A percentile compares a stretch with the other conserved stretches of the same genome.
Evolutionary conservation across 148 eudicot species (phyloP).

Genomic region (Rheum nobile): DNA sequence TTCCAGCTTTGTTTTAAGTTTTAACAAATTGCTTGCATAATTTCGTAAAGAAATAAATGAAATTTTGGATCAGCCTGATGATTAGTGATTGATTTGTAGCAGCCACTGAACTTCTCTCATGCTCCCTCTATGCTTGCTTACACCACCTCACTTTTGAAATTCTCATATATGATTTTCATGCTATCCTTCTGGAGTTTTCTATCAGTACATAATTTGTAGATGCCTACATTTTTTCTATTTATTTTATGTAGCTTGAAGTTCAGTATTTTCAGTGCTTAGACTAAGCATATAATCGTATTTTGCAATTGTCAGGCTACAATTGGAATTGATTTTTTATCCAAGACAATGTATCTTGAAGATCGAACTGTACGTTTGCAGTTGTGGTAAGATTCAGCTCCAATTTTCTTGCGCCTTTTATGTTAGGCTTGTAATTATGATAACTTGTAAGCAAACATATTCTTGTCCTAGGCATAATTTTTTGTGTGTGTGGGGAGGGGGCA

Average conservation of each 20-base stretch:
- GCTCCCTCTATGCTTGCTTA: neutral
- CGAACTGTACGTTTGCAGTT: constrained; percentile 42
- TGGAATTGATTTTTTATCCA: constrained; percentile 39
- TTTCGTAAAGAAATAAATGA: too few species aligned
- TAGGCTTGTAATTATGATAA: neutral
- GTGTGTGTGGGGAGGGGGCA: neutral
- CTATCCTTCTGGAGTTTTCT: neutral
- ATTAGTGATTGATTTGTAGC: neutral
- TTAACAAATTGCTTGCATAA: neutral
- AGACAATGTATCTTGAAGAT: constrained; percentile 48
- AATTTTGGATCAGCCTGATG: neutral
- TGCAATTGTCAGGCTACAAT: constrained; percentile 31
- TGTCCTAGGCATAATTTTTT: neutral
- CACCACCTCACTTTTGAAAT: neutral
- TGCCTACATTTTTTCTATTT: neutral
- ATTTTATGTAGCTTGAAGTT: neutral
- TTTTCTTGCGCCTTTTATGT: neutral
- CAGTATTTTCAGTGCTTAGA: neutral
- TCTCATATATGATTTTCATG: neutral
- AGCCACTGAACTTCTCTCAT: neutral
- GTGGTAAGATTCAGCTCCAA: constrained; percentile 18
- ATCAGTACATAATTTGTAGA: neutral
- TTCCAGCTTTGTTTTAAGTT: too few species aligned
- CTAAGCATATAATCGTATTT: neutral
- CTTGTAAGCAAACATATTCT: neutral